Evolutionary conservation across 2,329 filamentous ascomycete genomes (phyloP).

Genomic region (Hymenoscyphus infarciens): DNA sequence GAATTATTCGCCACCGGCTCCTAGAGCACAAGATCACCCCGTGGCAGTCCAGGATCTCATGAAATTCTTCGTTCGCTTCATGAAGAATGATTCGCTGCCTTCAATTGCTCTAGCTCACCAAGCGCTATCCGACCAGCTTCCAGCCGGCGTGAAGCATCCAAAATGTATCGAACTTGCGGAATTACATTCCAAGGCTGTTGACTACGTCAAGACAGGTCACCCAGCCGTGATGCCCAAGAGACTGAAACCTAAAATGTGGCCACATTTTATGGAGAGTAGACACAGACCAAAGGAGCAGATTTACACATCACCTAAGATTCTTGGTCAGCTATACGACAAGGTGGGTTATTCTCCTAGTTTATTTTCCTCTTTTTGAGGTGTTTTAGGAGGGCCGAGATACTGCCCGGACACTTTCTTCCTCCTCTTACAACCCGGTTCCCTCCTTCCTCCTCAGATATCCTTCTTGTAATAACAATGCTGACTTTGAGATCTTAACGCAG

Average conservation of each 20-base stretch:
- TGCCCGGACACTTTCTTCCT: too few relatives aligned
- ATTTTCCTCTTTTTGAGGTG: too few relatives aligned
- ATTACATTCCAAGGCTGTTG: conserved; percentile 87
- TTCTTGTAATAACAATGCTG: too few relatives aligned
- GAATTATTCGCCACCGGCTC: conserved; percentile 63
- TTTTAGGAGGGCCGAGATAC: too few relatives aligned
- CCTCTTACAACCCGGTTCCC: too few relatives aligned
- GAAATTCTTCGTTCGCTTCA: conserved; percentile 85
- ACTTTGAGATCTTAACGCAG: too few relatives aligned
- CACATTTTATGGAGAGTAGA: conserved; percentile 83
- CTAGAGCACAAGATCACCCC: conserved; percentile 52
- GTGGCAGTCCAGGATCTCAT: conserved; percentile 72
- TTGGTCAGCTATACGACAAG: conserved; percentile 80
- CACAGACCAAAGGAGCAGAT: conserved; percentile 41
- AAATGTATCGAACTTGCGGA: conserved; percentile 72
- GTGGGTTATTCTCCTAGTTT: too few relatives aligned
- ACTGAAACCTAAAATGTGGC: conserved; percentile 63
- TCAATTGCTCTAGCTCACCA: conserved; percentile 80
- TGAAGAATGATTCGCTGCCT: conserved; percentile 83
- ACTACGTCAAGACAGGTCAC: conserved; percentile 87
- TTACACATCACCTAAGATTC: conserved; percentile 67
- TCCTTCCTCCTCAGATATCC: too few relatives aligned
- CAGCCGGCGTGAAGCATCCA: conserved; percentile 58
- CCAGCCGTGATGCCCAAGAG: conserved; percentile 62
- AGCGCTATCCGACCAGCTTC: conserved; percentile 64